Conservation (phyloP, 2,329 filamentous ascomycete genomes). For the Neurospora sp. region DNA sequence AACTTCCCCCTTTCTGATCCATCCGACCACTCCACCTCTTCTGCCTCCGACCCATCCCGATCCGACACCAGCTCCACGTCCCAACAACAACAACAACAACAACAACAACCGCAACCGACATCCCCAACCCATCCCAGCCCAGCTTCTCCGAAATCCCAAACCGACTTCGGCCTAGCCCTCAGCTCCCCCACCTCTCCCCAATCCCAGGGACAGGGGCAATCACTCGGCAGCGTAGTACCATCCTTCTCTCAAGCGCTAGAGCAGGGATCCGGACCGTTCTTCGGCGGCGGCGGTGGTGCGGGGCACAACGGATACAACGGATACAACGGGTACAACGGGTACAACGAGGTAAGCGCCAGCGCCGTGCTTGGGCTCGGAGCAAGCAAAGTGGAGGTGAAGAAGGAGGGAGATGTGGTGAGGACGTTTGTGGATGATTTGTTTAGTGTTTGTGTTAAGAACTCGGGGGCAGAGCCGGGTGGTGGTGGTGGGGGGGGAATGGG, state of each 20-base stretch:
- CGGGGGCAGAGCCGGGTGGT: not conserved
- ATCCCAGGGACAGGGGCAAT: not conserved
- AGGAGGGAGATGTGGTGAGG: conserved; percentile 18
- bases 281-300: no score
- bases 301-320: no score
- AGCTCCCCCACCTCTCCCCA: not conserved
- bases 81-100: not conserved
- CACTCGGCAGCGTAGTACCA: not conserved
- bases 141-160: not conserved
- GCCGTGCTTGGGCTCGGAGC: conserved; percentile 18
- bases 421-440: conserved; percentile 39
- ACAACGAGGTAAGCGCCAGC: conserved; percentile 16
- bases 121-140: not conserved
- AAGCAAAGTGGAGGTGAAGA: conserved; percentile 25
- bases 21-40: not conserved
- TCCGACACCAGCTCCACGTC: not conserved
- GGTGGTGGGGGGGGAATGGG: not conserved
- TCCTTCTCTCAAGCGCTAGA: not conserved
- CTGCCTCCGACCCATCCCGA: not conserved
- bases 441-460: conserved; percentile 13
- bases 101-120: not conserved
- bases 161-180: not conserved
- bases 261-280: no score
- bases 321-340: conserved; percentile 4
- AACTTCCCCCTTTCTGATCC: not conserved